A percentile compares a stretch with the other conserved stretches of the same genome.
Evolutionary conservation across 768 basidiomycete genomes (phyloP).

Genomic region (Termitomyces sp.): DNA sequence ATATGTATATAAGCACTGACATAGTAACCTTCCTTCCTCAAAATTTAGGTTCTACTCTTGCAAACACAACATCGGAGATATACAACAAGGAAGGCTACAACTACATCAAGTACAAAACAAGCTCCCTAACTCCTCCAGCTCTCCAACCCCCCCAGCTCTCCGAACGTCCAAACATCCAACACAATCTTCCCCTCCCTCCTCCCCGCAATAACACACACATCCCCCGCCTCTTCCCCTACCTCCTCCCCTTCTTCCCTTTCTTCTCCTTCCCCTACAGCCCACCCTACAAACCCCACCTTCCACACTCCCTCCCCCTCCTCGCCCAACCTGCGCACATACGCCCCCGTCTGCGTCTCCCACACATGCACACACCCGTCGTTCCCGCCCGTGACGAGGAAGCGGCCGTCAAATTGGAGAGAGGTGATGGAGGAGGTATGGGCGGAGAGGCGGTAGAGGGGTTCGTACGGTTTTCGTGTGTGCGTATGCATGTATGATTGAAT

Average conservation of each 20-base stretch:
- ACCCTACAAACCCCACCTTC: constrained; percentile 69
- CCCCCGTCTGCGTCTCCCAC: constrained; percentile 65
- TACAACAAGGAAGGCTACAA: too few relatives aligned
- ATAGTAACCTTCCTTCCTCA: too few relatives aligned
- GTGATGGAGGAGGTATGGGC: constrained; percentile 91
- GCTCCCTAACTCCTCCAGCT: too few relatives aligned
- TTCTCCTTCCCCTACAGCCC: background rate
- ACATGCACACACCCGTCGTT: constrained; percentile 82
- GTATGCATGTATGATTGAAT: too few relatives aligned
- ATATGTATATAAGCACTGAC: too few relatives aligned
- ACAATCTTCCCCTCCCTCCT: constrained; percentile 78
- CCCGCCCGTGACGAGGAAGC: constrained; percentile 80
- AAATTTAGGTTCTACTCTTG: too few relatives aligned
- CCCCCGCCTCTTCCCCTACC: constrained; percentile 31
- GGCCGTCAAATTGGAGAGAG: constrained; percentile 79
- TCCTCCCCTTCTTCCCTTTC: constrained; percentile 2
- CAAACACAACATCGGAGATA: too few relatives aligned
- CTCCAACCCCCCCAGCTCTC: background rate
- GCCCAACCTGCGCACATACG: constrained; percentile 66
- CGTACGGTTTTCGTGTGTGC: constrained; percentile 24
- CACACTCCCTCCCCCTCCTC: constrained; percentile 81
- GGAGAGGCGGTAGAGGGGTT: constrained; percentile 61
- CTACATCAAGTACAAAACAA: too few relatives aligned
- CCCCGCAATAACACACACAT: constrained; percentile 78
- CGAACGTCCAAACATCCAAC: constrained; percentile 83